Base-by-base conservation (phyloP, 1,139 yeast genomes). In the Taphrina populina region DNA sequence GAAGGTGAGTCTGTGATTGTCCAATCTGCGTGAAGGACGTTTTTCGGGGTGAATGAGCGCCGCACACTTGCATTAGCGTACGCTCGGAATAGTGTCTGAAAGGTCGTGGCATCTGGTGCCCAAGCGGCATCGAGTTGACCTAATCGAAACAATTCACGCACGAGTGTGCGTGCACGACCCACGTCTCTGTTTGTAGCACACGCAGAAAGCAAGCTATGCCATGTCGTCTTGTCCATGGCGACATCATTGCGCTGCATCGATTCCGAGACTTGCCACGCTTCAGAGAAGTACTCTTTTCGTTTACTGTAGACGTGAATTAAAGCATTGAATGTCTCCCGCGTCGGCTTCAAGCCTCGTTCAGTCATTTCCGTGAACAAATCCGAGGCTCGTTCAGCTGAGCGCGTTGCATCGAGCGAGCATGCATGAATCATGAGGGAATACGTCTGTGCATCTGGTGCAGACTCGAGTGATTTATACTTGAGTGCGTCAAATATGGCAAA, bases 401-500 rank as follows among this genome's bases (percentile, higher is more conserved):
- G 51, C 17, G 17, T 19, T 19, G 37, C 21, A 17, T 49, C 54
- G 13, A 32, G 21, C n/a, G 55, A 24, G 32, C 59, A 57, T 8
- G 59, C 53, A 37, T 45, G 37, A 21, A 57, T 57, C 54, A 57
- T 43, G 29, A 57, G 49, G 5, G 58, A 35, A 37, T 57, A 57
- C 11, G 59, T 57, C 23, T 53, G 52, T 26, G 47, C 52, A 34
- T 57, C 59, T 8, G 59, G 59, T n/a, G 46, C 53, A 10, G 43
- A 27, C 13, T 24, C 19, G 17, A 36, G 15, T n/a, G 53, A 40
- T 8, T 41, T 44, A 30, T 51, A 57, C 33, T 57, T 57, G 15
- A 57, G 34, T 8, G 40, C 15, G 37, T 57, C 58, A 26, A 57
- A 57, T 10, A 54, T 47, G 6, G 34, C 19, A 23, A 45, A 54